These are phyloP conservation scores for Physcia stellaris DNA, from an alignment of 495 filamentous ascomycete species.

Conservation along the genomic window DNA sequence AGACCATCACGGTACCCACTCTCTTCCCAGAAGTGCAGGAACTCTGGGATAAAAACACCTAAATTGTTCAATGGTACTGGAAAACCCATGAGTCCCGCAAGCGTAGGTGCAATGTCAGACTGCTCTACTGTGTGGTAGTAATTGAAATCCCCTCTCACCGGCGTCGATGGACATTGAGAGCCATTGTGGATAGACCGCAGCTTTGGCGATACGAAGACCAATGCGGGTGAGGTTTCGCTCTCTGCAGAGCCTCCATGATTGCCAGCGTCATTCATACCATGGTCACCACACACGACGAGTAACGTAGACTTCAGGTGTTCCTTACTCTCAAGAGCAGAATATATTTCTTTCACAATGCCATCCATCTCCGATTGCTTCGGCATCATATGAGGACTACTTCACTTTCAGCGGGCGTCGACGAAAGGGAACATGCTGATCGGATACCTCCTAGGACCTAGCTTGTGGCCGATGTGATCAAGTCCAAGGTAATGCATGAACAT, in stretches of 20 bases:
- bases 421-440: background rate
- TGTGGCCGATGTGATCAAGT: constrained; percentile 95
- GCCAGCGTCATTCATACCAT: constrained; percentile 98
- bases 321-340: constrained; percentile 54
- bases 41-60: constrained; percentile 69
- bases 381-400: constrained; percentile 65
- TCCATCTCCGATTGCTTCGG: constrained; percentile 96
- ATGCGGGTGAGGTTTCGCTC: constrained; percentile 84
- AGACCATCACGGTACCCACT: constrained; percentile 21
- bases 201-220: constrained; percentile 86
- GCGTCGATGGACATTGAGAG: constrained; percentile 27
- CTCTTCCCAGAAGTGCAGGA: constrained; percentile 60
- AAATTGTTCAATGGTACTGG: constrained; percentile 87
- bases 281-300: constrained; percentile 80
- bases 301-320: constrained; percentile 62
- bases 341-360: constrained; percentile 59
- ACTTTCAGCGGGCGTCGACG: constrained; percentile 9
- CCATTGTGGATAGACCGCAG: constrained; percentile 40
- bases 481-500: constrained; percentile 94
- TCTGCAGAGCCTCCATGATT: constrained; percentile 90
- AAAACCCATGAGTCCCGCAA: constrained; percentile 78
- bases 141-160: constrained; percentile 44
- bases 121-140: constrained; percentile 81
- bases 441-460: constrained; percentile 77
- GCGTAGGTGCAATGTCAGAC: constrained; percentile 79